Evolutionary conservation across 352 stramenopile genomes (phyloP), one percentile per base, ranked within the genome.

Genomic region (Globisporangium recalcitrans): DNA sequence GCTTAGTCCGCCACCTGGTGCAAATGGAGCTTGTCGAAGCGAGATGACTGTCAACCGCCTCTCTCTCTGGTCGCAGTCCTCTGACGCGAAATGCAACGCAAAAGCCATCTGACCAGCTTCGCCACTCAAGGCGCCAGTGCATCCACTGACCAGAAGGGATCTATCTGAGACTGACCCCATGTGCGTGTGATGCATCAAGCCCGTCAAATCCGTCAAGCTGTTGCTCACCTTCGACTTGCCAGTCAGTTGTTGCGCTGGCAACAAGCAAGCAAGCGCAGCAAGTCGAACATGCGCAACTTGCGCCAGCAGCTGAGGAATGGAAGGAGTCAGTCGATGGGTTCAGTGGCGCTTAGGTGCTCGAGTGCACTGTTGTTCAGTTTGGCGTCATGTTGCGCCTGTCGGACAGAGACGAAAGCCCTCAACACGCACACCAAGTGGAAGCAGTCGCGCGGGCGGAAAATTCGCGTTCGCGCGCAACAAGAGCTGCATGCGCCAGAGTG

Each of bases 61-160:
- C 38, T 22, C 38, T 22, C 38, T 46, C 16, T 46, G 38, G 38
- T 46, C 38, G 38, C n/a, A n/a, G n/a, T n/a, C n/a, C n/a, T n/a
- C n/a, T n/a, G n/a, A n/a, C n/a, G n/a, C n/a, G n/a, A n/a, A n/a
- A n/a, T n/a, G n/a, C n/a, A n/a, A n/a, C n/a, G n/a, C n/a, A n/a
- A n/a, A n/a, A n/a, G n/a, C n/a, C n/a, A 55, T 29, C 26, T 55
- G 49, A 26, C 19, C 19, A 13, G 27, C 27, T 31, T 31, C 49
- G 49, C 42, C 49, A 56, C 27, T 56, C 49, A 21, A 56, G 27
- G 40, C 49, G 49, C 49, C 49, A 56, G 49, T 42, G 9, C 19
- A 8, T 32, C 16, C 49, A 21, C 49, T 56, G 49, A 42, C 49
- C 27, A 55, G 49, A 55, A 38, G 27, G 19, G n/a, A 27, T 32